Conservation (phyloP, 768 basidiomycete species). For the Boletus bicolor region DNA sequence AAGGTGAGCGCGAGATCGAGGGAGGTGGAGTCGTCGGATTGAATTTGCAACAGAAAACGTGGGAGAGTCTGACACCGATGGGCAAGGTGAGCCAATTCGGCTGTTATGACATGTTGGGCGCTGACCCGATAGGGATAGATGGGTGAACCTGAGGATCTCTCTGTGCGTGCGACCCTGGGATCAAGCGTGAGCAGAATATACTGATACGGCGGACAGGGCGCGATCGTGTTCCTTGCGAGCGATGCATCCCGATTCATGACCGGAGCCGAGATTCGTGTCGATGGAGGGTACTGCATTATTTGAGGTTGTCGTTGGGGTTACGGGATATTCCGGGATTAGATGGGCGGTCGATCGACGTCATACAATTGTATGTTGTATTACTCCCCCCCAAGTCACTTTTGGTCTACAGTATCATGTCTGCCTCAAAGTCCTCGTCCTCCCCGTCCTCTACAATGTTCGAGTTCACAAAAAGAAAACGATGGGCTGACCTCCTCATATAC, state of each 20-base stretch:
- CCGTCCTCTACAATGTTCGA: slow-evolving; percentile 48
- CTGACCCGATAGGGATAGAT: slow-evolving; percentile 46
- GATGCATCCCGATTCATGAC: slow-evolving; percentile 92
- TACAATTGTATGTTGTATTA: slow-evolving; percentile 1
- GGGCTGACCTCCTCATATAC: slow-evolving; percentile 76
- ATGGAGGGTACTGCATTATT: slow-evolving; percentile 83
- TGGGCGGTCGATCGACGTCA: slow-evolving; percentile 25
- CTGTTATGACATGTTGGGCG: slow-evolving; percentile 9
- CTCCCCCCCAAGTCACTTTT: no score
- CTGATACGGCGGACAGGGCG: slow-evolving; percentile 49
- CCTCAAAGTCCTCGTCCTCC: slow-evolving; percentile 5
- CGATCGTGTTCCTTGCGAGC: slow-evolving; percentile 85
- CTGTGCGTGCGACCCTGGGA: slow-evolving; percentile 43
- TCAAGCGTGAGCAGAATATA: neutral
- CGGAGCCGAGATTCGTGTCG: slow-evolving; percentile 78
- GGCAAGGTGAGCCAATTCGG: slow-evolving; percentile 54
- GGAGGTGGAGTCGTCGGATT: neutral
- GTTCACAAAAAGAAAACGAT: slow-evolving; percentile 83
- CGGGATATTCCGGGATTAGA: slow-evolving; percentile 12
- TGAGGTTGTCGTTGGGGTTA: slow-evolving; percentile 25
- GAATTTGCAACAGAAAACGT: slow-evolving; percentile 55
- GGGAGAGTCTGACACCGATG: slow-evolving; percentile 85
- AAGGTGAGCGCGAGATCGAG: slow-evolving; percentile 45
- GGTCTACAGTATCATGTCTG: slow-evolving; percentile 15
- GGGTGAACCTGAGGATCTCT: slow-evolving; percentile 90